Percentiles rank a stretch among this genome's conserved stretches.
Conservation (phyloP, 2,329 filamentous ascomycete species). For the Trichoderma sp. region DNA sequence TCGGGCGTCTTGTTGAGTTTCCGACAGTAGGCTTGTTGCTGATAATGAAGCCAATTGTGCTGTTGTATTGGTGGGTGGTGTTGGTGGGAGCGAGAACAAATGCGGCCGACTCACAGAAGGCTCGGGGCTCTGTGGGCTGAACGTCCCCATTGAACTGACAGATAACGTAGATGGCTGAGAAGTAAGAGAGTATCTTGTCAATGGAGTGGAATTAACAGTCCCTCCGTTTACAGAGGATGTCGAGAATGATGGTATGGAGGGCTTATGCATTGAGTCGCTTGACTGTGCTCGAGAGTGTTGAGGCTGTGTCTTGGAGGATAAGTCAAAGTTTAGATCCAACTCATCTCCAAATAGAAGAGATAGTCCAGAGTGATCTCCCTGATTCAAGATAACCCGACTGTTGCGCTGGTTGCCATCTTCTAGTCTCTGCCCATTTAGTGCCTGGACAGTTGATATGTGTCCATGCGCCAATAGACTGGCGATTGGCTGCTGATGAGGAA, state of each 20-base stretch:
- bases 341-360: background rate
- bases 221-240: background rate
- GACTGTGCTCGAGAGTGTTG: background rate
- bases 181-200: background rate
- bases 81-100: background rate
- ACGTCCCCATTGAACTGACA: background rate
- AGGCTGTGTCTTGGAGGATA: background rate
- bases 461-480: no score
- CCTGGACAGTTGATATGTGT: no score
- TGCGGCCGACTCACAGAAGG: background rate
- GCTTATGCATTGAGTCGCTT: background rate
- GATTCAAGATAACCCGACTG: background rate
- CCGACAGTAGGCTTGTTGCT: background rate
- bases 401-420: background rate
- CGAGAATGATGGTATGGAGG: background rate
- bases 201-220: background rate
- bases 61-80: background rate
- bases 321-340: background rate
- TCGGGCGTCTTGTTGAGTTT: background rate
- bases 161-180: background rate
- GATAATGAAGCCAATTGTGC: background rate
- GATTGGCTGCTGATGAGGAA: background rate
- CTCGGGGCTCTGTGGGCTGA: no score
- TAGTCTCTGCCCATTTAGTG: background rate
- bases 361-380: background rate